Evolutionary conservation across 768 basidiomycete species (phyloP).

Genomic region (Panaeolus papilionaceus): DNA sequence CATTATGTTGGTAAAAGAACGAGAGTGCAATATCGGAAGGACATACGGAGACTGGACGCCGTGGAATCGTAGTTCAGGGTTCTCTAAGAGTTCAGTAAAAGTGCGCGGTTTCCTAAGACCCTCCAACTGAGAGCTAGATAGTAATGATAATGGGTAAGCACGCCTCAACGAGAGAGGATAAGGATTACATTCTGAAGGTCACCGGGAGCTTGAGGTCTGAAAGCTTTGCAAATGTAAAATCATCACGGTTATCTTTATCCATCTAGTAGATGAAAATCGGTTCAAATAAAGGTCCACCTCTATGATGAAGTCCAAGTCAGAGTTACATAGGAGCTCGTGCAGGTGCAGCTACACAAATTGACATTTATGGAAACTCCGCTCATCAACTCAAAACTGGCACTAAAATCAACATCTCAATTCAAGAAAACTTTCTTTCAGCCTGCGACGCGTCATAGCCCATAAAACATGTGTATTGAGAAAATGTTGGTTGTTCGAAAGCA

Average conservation of each 20-base stretch:
- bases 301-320: background rate
- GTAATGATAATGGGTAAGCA: slow-evolving; percentile 11
- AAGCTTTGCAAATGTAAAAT: slow-evolving; percentile 92
- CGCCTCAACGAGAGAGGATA: background rate
- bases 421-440: background rate
- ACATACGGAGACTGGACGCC: slow-evolving; percentile 83
- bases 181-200: slow-evolving; percentile 79
- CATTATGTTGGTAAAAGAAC: slow-evolving; percentile 28
- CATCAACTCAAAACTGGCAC: background rate
- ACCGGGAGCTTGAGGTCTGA: slow-evolving; percentile 89
- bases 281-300: background rate
- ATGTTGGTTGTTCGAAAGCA: slow-evolving; percentile 9
- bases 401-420: background rate
- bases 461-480: background rate
- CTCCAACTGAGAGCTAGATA: slow-evolving; percentile 79
- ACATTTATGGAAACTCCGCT: slow-evolving; percentile 10
- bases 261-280: slow-evolving; percentile 30
- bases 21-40: slow-evolving; percentile 7
- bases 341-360: background rate
- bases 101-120: slow-evolving; percentile 75
- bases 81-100: slow-evolving; percentile 82
- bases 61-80: slow-evolving; percentile 82
- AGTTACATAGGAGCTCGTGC: background rate
- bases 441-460: background rate
- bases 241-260: slow-evolving; percentile 74